Evolutionary conservation across 495 filamentous ascomycete species (phyloP).

Genomic region (Amniculicola lignicola): DNA sequence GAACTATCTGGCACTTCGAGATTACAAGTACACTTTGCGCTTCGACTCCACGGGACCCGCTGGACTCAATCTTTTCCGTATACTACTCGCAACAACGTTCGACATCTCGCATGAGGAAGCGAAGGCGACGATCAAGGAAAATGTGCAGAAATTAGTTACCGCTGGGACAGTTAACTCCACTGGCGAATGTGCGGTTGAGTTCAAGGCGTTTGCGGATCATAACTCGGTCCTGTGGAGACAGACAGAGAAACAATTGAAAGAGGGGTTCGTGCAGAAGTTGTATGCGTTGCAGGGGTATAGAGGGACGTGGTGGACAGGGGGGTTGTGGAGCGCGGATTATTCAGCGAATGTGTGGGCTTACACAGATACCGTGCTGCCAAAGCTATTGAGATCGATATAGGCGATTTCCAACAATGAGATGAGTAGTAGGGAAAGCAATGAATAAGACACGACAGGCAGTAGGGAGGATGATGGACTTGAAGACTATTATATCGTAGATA

Average conservation of each 20-base stretch:
- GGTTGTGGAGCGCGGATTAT: conserved; percentile 3
- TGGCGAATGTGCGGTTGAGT: background rate
- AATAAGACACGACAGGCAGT: too few relatives aligned
- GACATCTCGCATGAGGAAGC: conserved; percentile 1
- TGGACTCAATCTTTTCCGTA: background rate
- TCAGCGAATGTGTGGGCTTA: conserved; percentile 15
- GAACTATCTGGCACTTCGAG: conserved; percentile 8
- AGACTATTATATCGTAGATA: too few relatives aligned
- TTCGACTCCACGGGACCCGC: conserved; percentile 6
- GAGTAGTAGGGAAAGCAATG: too few relatives aligned
- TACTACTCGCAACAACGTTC: conserved; percentile 6
- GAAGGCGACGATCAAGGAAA: background rate
- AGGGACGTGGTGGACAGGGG: conserved; percentile 15
- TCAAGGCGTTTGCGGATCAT: conserved; percentile 8
- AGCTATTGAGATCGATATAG: background rate
- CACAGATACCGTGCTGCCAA: conserved; percentile 15
- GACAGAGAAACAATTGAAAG: background rate
- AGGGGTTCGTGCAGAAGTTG: conserved; percentile 14
- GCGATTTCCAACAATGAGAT: too few relatives aligned
- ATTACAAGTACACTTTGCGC: conserved; percentile 8
- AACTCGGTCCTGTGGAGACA: background rate
- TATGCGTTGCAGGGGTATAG: conserved; percentile 17
- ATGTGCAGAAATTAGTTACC: conserved; percentile 1
- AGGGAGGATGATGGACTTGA: background rate
- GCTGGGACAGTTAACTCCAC: conserved; percentile 7